Evolutionary conservation across 2,329 filamentous ascomycete species (phyloP).

Genomic region (Pestalotiopsis sp.): DNA sequence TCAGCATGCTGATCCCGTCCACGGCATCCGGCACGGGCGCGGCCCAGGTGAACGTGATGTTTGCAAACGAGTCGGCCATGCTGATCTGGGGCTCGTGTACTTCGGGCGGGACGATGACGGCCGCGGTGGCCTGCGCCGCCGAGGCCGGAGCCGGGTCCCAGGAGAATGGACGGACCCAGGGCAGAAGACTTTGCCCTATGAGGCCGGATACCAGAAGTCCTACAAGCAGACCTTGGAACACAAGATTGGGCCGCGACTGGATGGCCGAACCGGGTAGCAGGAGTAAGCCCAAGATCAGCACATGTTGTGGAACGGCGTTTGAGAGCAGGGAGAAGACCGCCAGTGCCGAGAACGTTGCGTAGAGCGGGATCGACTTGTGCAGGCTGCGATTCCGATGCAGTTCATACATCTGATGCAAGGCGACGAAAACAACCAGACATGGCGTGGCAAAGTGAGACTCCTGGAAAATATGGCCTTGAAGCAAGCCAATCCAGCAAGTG

Average conservation of each 20-base stretch:
- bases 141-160: neutral
- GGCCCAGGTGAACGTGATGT: constrained; percentile 13
- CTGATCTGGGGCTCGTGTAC: constrained; percentile 16
- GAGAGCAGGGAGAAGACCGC: constrained; percentile 52
- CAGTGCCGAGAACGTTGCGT: constrained; percentile 58
- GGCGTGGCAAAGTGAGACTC: constrained; percentile 49
- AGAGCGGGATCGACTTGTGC: constrained; percentile 59
- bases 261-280: constrained; percentile 72
- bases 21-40: constrained; percentile 2
- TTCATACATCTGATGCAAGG: neutral
- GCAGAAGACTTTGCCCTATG: constrained; percentile 1
- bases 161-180: neutral
- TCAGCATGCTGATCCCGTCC: constrained; percentile 15
- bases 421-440: neutral
- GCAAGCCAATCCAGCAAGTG: constrained; percentile 68
- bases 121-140: neutral
- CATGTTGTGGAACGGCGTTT: constrained; percentile 67
- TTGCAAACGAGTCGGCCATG: constrained; percentile 8
- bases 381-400: neutral
- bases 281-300: constrained; percentile 73
- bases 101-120: neutral
- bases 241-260: constrained; percentile 66
- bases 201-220: constrained; percentile 80
- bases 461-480: constrained; percentile 70
- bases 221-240: constrained; percentile 73